Evolutionary conservation across 768 basidiomycete genomes (phyloP), one percentile per base, ranked within the genome.

Genomic region (Phaeotremella fagi): DNA sequence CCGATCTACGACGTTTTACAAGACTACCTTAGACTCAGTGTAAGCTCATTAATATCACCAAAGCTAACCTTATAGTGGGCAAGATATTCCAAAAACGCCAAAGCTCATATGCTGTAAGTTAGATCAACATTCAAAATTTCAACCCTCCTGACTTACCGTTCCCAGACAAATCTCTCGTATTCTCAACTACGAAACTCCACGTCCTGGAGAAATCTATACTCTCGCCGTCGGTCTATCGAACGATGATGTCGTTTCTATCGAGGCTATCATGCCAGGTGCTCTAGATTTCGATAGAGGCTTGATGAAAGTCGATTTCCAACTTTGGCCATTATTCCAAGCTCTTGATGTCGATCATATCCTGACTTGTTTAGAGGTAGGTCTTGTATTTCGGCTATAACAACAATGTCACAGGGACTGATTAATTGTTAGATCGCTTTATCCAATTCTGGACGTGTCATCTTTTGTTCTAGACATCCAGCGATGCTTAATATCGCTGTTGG

Each of bases 241-340:
- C 3, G 54, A 59, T 25, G 54, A 63, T 36, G 49, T 49, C 9
- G 38, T 64, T 9, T 27, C 55, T 3, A 38, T 63, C 25, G 57
- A 58, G 29, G 55, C 37, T 1, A 37, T 41, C 36, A 55, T 75
- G 63, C 74, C 75, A 7, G 60, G 60, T 24, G 88, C 88, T 18
- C 81, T 94, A 41, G 90, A 94, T 74, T 91, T 94, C 66, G 89
- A 90, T 24, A 82, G 85, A 37, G 90, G 90, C 0, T 78, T 94
- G 44, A 87, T 92, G 28, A 89, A 92, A 61, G 88, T 90, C 68
- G 92, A 94, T 75, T 91, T 92, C 69, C 90, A 90, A 33, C 88
- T 95, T 82, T 98, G 90, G 90, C 92, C 92, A 1, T 70, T 98
- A 45, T 95, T 97, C 80, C 87, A 90, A 71, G 86, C 86, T 54